Evolutionary conservation across 2,329 filamentous ascomycete genomes (phyloP).

Genomic region (Exophiala calicioides): DNA sequence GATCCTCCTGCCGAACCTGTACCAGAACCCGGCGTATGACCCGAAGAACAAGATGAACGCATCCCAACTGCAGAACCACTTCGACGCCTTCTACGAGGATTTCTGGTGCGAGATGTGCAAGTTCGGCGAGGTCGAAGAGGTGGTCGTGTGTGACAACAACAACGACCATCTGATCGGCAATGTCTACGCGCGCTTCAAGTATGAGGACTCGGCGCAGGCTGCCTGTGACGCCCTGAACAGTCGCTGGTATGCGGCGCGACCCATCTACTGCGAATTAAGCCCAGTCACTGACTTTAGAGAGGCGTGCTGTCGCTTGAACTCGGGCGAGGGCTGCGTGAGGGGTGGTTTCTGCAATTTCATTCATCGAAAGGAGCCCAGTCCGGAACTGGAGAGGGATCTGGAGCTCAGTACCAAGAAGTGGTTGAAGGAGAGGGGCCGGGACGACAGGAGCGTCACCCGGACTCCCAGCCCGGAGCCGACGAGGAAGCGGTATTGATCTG

Average conservation of each 20-base stretch:
- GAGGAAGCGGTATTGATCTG: conserved; percentile 64
- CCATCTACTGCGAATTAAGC: conserved; percentile 96
- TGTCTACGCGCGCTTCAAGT: conserved; percentile 99
- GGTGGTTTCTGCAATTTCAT: conserved; percentile 99
- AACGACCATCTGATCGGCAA: conserved; percentile 99
- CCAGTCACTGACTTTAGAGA: conserved; percentile 98
- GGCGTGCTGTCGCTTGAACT: conserved; percentile 92
- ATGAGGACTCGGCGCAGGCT: conserved; percentile 91
- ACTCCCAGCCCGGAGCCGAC: conserved; percentile 86
- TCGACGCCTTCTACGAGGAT: conserved; percentile 99
- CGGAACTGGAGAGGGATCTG: conserved; percentile 86
- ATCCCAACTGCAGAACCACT: conserved; percentile 96
- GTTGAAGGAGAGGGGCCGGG: conserved; percentile 79
- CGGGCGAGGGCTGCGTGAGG: conserved; percentile 89
- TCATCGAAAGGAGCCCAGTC: conserved; percentile 88
- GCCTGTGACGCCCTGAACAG: conserved; percentile 93
- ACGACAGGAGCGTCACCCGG: conserved; percentile 76
- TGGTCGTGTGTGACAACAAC: conserved; percentile 99
- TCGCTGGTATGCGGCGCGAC: conserved; percentile 94
- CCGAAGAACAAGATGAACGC: conserved; percentile 96
- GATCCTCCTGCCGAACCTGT: conserved; percentile 95
- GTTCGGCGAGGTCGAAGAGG: conserved; percentile 94
- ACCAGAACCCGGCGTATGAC: conserved; percentile 98
- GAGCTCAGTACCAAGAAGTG: conserved; percentile 93
- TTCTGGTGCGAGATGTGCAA: conserved; percentile 99